phyloP scores from a whole-genome alignment of 345 rosid species.

The Cochlearia excelsa region DNA sequence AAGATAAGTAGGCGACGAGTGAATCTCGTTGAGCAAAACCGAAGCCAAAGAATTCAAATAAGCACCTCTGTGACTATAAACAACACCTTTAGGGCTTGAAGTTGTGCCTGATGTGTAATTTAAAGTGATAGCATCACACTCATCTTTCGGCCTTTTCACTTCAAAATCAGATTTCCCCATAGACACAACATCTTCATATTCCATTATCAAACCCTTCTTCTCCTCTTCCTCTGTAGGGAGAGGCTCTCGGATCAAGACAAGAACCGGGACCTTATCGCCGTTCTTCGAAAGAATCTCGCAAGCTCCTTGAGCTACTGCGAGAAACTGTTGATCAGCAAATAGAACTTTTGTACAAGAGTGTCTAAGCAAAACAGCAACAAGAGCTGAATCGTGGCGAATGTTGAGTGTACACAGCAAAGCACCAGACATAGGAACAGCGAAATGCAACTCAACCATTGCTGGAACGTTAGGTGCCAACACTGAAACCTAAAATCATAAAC shows the following conservation, averaged over 20 bases:
- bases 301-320: constrained; percentile 54
- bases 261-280: constrained; percentile 36
- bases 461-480: constrained; percentile 69
- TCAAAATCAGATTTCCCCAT: constrained; percentile 47
- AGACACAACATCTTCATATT: constrained; percentile 54
- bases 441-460: constrained; percentile 81
- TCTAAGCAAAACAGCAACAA: constrained; percentile 50
- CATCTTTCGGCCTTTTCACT: constrained; percentile 44
- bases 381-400: constrained; percentile 59
- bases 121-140: constrained; percentile 77
- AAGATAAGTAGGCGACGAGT: constrained; percentile 51
- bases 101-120: constrained; percentile 95
- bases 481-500: constrained; percentile 45
- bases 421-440: constrained; percentile 81
- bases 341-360: constrained; percentile 65
- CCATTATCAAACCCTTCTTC: constrained; percentile 21
- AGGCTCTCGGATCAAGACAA: constrained; percentile 51
- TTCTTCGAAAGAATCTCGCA: constrained; percentile 43
- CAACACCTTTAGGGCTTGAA: constrained; percentile 84
- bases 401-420: constrained; percentile 77
- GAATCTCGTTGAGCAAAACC: constrained; percentile 53
- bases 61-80: constrained; percentile 84
- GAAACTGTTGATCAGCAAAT: constrained; percentile 60
- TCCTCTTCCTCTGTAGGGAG: constrained; percentile 7
- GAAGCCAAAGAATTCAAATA: constrained; percentile 68